These are phyloP conservation scores for Talaromyces adpressus DNA, from an alignment of 495 filamentous ascomycete species.

Conservation along the genomic window DNA sequence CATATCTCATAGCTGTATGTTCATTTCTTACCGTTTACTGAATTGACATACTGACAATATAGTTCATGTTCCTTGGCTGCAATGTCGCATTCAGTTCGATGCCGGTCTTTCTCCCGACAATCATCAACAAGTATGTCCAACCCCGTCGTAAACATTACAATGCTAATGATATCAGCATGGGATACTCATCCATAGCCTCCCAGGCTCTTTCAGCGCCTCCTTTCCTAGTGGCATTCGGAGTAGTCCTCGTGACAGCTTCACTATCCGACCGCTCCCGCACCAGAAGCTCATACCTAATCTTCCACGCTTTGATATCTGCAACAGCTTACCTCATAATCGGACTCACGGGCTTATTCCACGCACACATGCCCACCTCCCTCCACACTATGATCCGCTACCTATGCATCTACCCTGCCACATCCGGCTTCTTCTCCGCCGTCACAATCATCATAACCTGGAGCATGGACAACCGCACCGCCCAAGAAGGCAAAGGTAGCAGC, in stretches of 20 bases:
- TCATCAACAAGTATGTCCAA: slow-evolving; percentile 43
- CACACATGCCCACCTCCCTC: slow-evolving; percentile 17
- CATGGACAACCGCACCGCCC: slow-evolving; percentile 52
- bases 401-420: slow-evolving; percentile 49
- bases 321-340: slow-evolving; percentile 54
- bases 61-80: slow-evolving; percentile 52
- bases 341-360: slow-evolving; percentile 30
- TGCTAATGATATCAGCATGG: slow-evolving; percentile 27
- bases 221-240: slow-evolving; percentile 47
- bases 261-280: slow-evolving; percentile 41
- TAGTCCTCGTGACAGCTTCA: slow-evolving; percentile 41
- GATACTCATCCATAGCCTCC: slow-evolving; percentile 35
- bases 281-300: slow-evolving; percentile 44
- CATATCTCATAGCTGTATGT: slow-evolving; percentile 60
- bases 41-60: slow-evolving; percentile 7
- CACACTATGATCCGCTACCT: slow-evolving; percentile 44
- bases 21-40: background rate
- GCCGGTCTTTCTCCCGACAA: slow-evolving; percentile 53
- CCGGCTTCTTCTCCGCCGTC: slow-evolving; percentile 56
- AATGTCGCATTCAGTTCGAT: slow-evolving; percentile 55
- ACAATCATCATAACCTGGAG: slow-evolving; percentile 61
- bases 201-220: slow-evolving; percentile 54
- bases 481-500: slow-evolving; percentile 49
- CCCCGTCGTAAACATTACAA: background rate
- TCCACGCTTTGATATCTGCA: slow-evolving; percentile 49